phyloP scores from a whole-genome alignment of 192 early-diverging fungal genomes.

The Lobosporangium transversale region DNA sequence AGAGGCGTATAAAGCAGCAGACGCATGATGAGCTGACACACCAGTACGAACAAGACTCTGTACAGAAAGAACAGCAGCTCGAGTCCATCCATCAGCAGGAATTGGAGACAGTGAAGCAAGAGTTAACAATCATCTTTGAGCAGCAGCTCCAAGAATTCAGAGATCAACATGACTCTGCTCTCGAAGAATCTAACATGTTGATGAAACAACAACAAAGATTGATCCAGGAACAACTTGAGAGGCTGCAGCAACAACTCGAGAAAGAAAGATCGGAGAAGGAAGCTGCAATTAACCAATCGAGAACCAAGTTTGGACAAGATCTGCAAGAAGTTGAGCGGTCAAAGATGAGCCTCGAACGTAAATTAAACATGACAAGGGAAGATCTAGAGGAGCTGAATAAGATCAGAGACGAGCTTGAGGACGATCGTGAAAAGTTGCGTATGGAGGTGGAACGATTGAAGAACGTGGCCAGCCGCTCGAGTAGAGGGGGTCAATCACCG shows the following conservation, averaged over 20 bases:
- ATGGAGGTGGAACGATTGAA: slow-evolving; percentile 28
- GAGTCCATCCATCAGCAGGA: slow-evolving; percentile 48
- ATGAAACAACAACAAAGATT: neutral
- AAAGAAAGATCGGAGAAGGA: slow-evolving; percentile 43
- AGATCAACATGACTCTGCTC: slow-evolving; percentile 17
- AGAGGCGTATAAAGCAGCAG: slow-evolving; percentile 16
- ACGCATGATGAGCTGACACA: slow-evolving; percentile 16
- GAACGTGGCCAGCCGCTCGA: slow-evolving; percentile 22
- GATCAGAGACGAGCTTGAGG: slow-evolving; percentile 46
- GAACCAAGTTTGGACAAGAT: slow-evolving; percentile 37
- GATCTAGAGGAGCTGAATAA: slow-evolving; percentile 49
- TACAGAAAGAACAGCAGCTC: slow-evolving; percentile 35
- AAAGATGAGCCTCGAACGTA: slow-evolving; percentile 43
- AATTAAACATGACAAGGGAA: slow-evolving; percentile 42
- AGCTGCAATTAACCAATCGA: slow-evolving; percentile 28
- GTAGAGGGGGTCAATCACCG: neutral
- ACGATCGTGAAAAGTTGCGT: slow-evolving; percentile 28
- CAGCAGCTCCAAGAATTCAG: slow-evolving; percentile 28
- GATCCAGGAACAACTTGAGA: slow-evolving; percentile 41
- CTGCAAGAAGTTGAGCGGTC: slow-evolving; percentile 44
- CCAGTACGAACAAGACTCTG: slow-evolving; percentile 15
- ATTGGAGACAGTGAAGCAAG: slow-evolving; percentile 26
- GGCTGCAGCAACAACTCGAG: slow-evolving; percentile 22
- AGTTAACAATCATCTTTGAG: slow-evolving; percentile 17
- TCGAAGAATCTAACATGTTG: slow-evolving; percentile 14